Evolutionary conservation across 2,329 filamentous ascomycete genomes (phyloP).

Genomic region (Scorias spongiosa): DNA sequence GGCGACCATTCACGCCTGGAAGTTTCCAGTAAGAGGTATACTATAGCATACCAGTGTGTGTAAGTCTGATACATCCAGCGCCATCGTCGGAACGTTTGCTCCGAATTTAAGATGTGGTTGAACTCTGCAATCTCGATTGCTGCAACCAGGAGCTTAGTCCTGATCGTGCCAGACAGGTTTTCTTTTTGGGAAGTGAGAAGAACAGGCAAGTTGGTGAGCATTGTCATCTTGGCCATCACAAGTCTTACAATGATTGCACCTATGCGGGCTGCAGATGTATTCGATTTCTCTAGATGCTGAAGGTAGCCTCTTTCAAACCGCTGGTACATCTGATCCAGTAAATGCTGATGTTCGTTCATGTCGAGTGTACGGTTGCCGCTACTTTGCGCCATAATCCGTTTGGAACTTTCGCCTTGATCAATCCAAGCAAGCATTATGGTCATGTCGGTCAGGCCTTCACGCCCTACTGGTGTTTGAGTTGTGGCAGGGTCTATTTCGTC

Average conservation of each 20-base stretch:
- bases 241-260: slow-evolving; percentile 29
- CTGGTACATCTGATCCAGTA: slow-evolving; percentile 33
- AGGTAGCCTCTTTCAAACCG: slow-evolving; percentile 30
- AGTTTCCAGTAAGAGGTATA: slow-evolving; percentile 9
- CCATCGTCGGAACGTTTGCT: slow-evolving; percentile 7
- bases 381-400: slow-evolving; percentile 23
- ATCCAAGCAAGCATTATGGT: slow-evolving; percentile 12
- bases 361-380: slow-evolving; percentile 17
- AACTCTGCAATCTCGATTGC: slow-evolving; percentile 40
- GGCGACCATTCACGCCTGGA: slow-evolving; percentile 8
- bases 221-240: slow-evolving; percentile 39
- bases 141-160: slow-evolving; percentile 33
- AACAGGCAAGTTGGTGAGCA: slow-evolving; percentile 8
- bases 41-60: slow-evolving; percentile 11
- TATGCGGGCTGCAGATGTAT: slow-evolving; percentile 25
- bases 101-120: slow-evolving; percentile 9
- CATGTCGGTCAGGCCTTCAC: slow-evolving; percentile 39
- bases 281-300: slow-evolving; percentile 18
- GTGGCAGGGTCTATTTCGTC: slow-evolving; percentile 27
- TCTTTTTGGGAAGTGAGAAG: slow-evolving; percentile 18
- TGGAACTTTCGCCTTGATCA: slow-evolving; percentile 16
- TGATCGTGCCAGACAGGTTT: slow-evolving; percentile 22
- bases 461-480: slow-evolving; percentile 31
- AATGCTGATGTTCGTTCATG: slow-evolving; percentile 28
- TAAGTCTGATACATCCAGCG: slow-evolving; percentile 12